Evolutionary conservation across 164 flowering plant species (phyloP).

Genomic region (Annona cherimola): DNA sequence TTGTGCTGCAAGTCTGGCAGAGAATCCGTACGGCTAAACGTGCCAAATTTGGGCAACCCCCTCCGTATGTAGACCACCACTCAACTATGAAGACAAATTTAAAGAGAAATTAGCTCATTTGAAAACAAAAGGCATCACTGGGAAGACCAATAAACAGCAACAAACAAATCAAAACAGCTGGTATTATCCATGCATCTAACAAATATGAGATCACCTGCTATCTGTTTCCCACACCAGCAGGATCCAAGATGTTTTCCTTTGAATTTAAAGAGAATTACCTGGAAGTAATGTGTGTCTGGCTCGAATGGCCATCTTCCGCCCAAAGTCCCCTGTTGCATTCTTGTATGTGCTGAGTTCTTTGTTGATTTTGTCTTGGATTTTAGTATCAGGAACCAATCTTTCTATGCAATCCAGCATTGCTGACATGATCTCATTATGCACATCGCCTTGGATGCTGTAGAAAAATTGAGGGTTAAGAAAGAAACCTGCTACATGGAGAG

Average conservation of each 20-base stretch:
- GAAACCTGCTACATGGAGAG: conserved; percentile 85
- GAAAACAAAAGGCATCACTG: background rate
- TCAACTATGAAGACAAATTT: conserved; percentile 37
- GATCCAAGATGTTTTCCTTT: background rate
- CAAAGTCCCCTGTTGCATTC: conserved; percentile 75
- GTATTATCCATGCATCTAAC: background rate
- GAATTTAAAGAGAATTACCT: conserved; percentile 27
- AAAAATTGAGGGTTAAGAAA: conserved; percentile 79
- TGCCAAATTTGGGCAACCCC: conserved; percentile 78
- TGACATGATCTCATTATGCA: conserved; percentile 51
- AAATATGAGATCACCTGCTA: background rate
- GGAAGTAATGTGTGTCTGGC: conserved; percentile 68
- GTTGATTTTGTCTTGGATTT: conserved; percentile 66
- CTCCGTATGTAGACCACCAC: conserved; percentile 98
- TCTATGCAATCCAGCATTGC: conserved; percentile 80
- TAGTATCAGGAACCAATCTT: conserved; percentile 67
- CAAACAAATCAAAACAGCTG: no score
- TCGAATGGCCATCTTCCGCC: conserved; percentile 81
- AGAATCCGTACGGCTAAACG: conserved; percentile 73
- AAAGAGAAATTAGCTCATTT: conserved; percentile 14
- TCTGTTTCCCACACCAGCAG: background rate
- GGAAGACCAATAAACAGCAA: background rate
- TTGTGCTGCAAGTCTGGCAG: conserved; percentile 65
- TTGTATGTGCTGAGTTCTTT: conserved; percentile 71
- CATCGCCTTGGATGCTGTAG: conserved; percentile 62